Evolutionary conservation across 1,139 yeast genomes (phyloP), one percentile per base, ranked within the genome.

Genomic region (Pichia sp.): DNA sequence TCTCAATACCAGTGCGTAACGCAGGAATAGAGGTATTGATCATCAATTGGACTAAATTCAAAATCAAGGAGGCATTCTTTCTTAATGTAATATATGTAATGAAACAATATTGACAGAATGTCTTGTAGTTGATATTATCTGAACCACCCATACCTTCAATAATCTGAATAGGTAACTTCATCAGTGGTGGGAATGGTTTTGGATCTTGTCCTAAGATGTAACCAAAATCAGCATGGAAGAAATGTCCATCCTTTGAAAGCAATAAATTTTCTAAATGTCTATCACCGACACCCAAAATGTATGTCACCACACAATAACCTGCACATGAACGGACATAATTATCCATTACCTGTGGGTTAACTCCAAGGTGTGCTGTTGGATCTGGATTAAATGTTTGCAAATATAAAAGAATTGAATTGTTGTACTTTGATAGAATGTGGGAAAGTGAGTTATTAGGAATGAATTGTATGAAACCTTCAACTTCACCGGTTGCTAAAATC

Each of bases 71-170:
- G 39, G 96, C 87, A 57, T 90, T 89, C 65, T 91, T 87, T 49
- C 99, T 73, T 53, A 94, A 71, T 2, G 96, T 90, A 10, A 93
- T 87, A 64, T 90, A 94, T 0, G 98, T 89, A 22, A 94, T 93
- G 67, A 91, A 94, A 63, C 99, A 94, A 67, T 91, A 90, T 62
- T 88, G 87, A 57, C 95, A 80, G 67, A 94, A 94, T 53, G 85
- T 80, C 56, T 83, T 81, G 66, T 88, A 94, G 65, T 91, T 91
- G 38, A 85, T 85, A 45, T 93, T 90, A 48, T 79, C 76, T 40
- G 88, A 77, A 1, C 98, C 99, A 2, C 99, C 99, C 93, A 94
- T 93, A 0, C 97, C 99, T 55, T 93, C 99, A 39, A 94, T 87
- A 20, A 94, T 87, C 66, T 94, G 99, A 42, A 94, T 93, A 0